Evolutionary conservation across 1,284 basidiomycete genomes (phyloP).

Genomic region (Melanopsichium pennsylvanicum): DNA sequence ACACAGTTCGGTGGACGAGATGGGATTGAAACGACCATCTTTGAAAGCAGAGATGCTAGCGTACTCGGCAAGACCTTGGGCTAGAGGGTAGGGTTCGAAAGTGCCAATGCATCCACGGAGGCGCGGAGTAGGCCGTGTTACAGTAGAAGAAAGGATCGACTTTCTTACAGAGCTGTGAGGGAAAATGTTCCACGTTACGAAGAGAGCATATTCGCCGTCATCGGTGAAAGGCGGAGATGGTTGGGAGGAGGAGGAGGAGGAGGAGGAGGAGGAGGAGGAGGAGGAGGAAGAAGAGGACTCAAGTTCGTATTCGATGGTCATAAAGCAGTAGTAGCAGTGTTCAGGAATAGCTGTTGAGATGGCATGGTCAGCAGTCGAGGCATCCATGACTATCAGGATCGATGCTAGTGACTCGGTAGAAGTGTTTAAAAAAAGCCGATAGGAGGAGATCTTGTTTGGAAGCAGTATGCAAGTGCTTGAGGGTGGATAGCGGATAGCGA

Average conservation of each 20-base stretch:
- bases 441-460: too few species aligned
- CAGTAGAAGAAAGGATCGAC: conserved; percentile 54
- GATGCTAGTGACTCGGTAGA: too few species aligned
- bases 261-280: conserved; percentile 17
- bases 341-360: conserved; percentile 44
- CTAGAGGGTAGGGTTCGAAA: conserved; percentile 80
- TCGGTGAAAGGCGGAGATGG: conserved; percentile 19
- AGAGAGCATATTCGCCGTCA: conserved; percentile 74
- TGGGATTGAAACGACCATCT: conserved; percentile 71
- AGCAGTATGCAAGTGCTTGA: too few species aligned
- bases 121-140: conserved; percentile 71
- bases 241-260: not conserved
- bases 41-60: conserved; percentile 74
- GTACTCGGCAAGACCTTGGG: conserved; percentile 83
- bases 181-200: conserved; percentile 91
- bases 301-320: conserved; percentile 68
- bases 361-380: not conserved
- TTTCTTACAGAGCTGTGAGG: conserved; percentile 56
- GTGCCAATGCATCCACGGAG: conserved; percentile 95
- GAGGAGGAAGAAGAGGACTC: conserved; percentile 1
- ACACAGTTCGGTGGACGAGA: conserved; percentile 78
- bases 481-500: too few species aligned
- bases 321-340: conserved; percentile 70
- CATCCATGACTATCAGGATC: conserved; percentile 4
- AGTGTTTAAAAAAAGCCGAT: too few species aligned